These are phyloP conservation scores for Paramyrothecium sp. DNA, from an alignment of 2,329 filamentous ascomycete species.

Conservation along the genomic window DNA sequence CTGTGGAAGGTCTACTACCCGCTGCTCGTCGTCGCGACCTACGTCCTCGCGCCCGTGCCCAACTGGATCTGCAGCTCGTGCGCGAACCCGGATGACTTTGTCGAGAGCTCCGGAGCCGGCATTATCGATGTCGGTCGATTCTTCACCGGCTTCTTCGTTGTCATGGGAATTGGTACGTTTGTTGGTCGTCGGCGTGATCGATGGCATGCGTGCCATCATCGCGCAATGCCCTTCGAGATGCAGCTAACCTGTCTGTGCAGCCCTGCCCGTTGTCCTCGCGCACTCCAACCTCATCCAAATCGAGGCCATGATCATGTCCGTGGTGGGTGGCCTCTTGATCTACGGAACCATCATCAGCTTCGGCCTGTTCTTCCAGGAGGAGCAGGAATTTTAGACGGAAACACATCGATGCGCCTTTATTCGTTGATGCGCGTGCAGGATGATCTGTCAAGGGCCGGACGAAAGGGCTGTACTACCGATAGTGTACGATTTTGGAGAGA, in stretches of 20 bases:
- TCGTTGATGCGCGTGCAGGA: too few species aligned
- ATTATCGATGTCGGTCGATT: conserved; percentile 93
- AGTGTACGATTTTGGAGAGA: background rate
- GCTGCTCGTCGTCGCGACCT: conserved; percentile 92
- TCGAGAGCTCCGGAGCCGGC: conserved; percentile 77
- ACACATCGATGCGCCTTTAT: background rate
- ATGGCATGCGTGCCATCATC: background rate
- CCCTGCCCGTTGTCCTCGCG: conserved; percentile 82
- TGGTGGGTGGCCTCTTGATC: conserved; percentile 88
- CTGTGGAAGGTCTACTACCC: conserved; percentile 95
- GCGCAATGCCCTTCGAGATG: background rate
- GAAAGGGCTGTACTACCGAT: background rate
- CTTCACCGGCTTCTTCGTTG: conserved; percentile 89
- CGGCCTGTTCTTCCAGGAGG: conserved; percentile 96
- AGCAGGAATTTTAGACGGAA: conserved; percentile 77
- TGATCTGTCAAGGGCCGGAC: too few species aligned
- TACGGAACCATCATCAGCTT: conserved; percentile 99
- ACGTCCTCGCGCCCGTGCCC: conserved; percentile 87
- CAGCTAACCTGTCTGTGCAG: conserved; percentile 41
- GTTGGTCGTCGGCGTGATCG: conserved; percentile 1
- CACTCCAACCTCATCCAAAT: conserved; percentile 80
- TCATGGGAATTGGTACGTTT: conserved; percentile 92
- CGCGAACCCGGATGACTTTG: conserved; percentile 93
- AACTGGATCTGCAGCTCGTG: conserved; percentile 95
- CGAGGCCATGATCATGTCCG: conserved; percentile 92